Percentiles rank a stretch among this genome's conserved stretches.
Conservation (phyloP, 805 yeast genomes). For the Torulaspora franciscae region DNA sequence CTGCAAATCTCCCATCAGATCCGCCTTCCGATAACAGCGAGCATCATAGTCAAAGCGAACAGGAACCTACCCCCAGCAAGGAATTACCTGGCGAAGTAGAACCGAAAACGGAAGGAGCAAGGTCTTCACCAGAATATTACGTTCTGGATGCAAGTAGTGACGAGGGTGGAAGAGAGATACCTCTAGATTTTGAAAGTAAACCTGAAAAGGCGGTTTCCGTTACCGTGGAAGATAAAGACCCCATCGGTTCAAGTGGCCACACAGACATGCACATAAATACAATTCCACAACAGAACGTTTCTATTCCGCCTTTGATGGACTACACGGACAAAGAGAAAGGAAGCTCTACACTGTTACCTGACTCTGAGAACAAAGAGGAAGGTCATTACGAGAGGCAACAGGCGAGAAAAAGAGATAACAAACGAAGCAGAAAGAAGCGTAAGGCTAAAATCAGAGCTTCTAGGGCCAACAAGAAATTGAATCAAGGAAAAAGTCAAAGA, state of each 20-base stretch:
- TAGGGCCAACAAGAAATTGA: not conserved
- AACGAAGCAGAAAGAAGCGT: not conserved
- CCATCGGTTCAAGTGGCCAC: no score
- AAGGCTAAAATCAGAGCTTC: not conserved
- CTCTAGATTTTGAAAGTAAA: not conserved
- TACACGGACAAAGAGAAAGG: no score
- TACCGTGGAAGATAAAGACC: not conserved
- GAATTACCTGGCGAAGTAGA: not conserved
- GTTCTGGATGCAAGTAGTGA: not conserved
- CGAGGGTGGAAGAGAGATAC: not conserved
- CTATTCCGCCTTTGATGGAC: no score
- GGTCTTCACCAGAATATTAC: not conserved
- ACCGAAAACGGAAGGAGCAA: not conserved
- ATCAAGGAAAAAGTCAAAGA: not conserved
- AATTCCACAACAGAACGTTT: no score
- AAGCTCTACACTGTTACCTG: no score
- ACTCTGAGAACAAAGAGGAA: no score
- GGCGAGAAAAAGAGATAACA: not conserved
- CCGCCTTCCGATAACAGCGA: slow-evolving; percentile 9
- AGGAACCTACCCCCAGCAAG: not conserved
- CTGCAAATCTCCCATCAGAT: slow-evolving; percentile 8
- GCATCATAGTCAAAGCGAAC: not conserved
- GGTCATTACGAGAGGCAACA: not conserved
- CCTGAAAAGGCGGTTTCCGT: not conserved
- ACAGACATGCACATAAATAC: not conserved